Conservation (phyloP, 257 asterid genomes). For the Fraxinus excelsior region DNA sequence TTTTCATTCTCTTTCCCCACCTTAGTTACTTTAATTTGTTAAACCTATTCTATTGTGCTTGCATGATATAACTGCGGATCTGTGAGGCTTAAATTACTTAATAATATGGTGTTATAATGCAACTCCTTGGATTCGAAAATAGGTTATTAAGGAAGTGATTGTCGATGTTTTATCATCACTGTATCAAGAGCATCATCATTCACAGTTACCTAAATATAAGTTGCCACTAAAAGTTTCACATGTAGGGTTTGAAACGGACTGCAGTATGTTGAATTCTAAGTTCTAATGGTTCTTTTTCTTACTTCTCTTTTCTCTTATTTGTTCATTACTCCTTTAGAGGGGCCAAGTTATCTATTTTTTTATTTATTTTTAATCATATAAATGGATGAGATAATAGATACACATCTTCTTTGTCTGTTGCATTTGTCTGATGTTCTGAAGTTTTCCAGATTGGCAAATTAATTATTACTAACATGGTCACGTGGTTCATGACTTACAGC, state of each 20-base stretch:
- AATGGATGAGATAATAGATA: not conserved
- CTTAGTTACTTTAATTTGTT: not conserved
- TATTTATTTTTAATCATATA: no score
- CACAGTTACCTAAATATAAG: not conserved
- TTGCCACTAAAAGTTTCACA: not conserved
- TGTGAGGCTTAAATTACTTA: not conserved
- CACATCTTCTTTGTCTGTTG: not conserved
- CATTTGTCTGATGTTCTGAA: not conserved
- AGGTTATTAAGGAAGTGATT: not conserved
- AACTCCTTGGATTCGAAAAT: not conserved
- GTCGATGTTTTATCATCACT: not conserved
- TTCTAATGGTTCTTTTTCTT: not conserved
- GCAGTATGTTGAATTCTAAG: not conserved
- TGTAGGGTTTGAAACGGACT: not conserved
- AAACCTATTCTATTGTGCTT: conserved; percentile 12
- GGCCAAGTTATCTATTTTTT: not conserved
- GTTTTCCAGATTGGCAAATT: not conserved
- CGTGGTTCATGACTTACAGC: not conserved
- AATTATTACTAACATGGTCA: conserved; percentile 1
- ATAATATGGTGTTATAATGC: not conserved
- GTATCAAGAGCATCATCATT: not conserved
- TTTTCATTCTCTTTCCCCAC: not conserved
- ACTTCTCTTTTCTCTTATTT: not conserved
- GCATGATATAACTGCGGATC: not conserved
- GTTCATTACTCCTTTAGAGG: no score